A percentile compares a stretch with the other conserved stretches of the same genome.
Evolutionary conservation across 805 yeast genomes (phyloP).

Genomic region (Brettanomyces nanus): DNA sequence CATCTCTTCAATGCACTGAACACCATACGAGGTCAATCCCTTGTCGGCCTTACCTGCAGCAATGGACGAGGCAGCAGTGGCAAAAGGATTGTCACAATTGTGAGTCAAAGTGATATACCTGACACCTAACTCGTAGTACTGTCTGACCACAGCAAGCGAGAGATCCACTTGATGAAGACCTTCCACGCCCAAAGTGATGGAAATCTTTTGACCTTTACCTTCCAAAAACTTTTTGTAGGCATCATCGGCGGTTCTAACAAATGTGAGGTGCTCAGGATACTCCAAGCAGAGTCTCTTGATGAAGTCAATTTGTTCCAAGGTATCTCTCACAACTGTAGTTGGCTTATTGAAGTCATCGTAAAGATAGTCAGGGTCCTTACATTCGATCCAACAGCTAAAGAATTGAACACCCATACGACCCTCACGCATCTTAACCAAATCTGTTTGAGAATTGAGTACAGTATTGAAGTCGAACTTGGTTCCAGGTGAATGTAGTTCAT

Average conservation of each 20-base stretch:
- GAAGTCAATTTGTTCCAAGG: slow-evolving; percentile 47
- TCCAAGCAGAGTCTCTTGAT: slow-evolving; percentile 35
- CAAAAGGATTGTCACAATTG: slow-evolving; percentile 51
- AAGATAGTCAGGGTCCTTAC: slow-evolving; percentile 31
- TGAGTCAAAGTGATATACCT: slow-evolving; percentile 46
- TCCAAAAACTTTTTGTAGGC: slow-evolving; percentile 29
- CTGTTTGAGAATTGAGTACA: slow-evolving; percentile 36
- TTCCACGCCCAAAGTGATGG: slow-evolving; percentile 44
- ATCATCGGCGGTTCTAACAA: slow-evolving; percentile 34
- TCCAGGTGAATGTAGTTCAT: slow-evolving; percentile 26
- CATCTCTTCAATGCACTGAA: slow-evolving; percentile 37
- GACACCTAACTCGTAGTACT: slow-evolving; percentile 43
- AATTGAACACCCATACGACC: slow-evolving; percentile 44
- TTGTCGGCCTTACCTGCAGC: slow-evolving; percentile 37
- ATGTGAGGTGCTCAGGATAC: slow-evolving; percentile 31
- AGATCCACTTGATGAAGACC: slow-evolving; percentile 46
- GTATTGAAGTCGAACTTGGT: slow-evolving; percentile 32
- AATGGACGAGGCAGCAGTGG: slow-evolving; percentile 44
- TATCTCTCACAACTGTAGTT: slow-evolving; percentile 40
- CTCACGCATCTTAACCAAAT: slow-evolving; percentile 30
- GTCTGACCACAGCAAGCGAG: slow-evolving; percentile 41
- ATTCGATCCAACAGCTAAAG: slow-evolving; percentile 41
- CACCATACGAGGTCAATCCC: slow-evolving; percentile 37
- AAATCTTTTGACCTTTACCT: slow-evolving; percentile 26
- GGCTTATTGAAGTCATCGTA: slow-evolving; percentile 38